phyloP scores from a whole-genome alignment of 1,284 basidiomycete species.

The Somion occarium region DNA sequence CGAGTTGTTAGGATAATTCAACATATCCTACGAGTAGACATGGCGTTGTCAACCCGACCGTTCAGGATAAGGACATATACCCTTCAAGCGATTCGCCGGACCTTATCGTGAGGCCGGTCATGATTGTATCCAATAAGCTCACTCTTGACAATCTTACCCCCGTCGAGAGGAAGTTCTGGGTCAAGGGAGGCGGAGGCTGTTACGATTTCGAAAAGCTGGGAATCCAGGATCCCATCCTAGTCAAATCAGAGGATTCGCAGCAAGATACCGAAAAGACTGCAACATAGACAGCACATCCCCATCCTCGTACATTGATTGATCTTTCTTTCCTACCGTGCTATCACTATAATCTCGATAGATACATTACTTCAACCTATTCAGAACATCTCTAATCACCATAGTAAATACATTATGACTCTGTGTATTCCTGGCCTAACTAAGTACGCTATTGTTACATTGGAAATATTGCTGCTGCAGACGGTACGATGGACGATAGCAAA shows the following conservation, averaged over 20 bases:
- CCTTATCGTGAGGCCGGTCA: not conserved
- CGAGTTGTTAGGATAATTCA: too few relatives aligned
- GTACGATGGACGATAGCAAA: slow-evolving; percentile 26
- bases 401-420: slow-evolving; percentile 12
- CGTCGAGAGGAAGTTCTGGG: slow-evolving; percentile 1
- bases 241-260: not conserved
- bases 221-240: not conserved
- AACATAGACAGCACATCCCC: too few relatives aligned
- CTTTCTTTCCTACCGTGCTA: not conserved
- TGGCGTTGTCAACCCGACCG: not conserved
- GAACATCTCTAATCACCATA: slow-evolving; percentile 5
- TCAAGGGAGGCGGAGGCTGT: not conserved
- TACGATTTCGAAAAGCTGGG: slow-evolving; percentile 2
- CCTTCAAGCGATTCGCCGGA: slow-evolving; percentile 2
- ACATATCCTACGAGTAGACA: too few relatives aligned
- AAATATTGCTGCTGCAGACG: slow-evolving; percentile 26
- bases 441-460: slow-evolving; percentile 32
- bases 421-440: slow-evolving; percentile 6
- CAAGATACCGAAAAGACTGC: not conserved
- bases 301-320: too few relatives aligned
- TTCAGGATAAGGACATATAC: not conserved
- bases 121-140: not conserved
- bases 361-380: not conserved
- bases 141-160: not conserved
- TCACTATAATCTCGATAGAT: not conserved